Evolutionary conservation across 1,139 yeast species (phyloP), one percentile per base, ranked within the genome.

Genomic region (Geotrichum klebahnii): DNA sequence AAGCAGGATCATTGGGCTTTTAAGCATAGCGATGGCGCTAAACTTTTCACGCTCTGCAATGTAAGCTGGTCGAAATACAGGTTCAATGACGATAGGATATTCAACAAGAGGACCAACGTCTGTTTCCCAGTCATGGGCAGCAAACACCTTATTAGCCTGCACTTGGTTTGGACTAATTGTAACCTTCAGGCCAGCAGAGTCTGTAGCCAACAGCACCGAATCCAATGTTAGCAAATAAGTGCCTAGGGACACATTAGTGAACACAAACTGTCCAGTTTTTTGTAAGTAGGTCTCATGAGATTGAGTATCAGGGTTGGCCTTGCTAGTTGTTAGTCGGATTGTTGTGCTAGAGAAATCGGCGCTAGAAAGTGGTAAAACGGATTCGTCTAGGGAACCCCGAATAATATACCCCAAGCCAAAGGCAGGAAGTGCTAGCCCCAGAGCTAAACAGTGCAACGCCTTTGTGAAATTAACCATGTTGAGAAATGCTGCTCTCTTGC

Each of bases 1-100:
- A 59, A 70, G 53, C 35, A 68, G 55, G 57, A 70, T 68, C 65
- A 67, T 67, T 10, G 73, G 73, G 50, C 63, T 64, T 55, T 62
- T 63, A 47, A 69, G 44, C 62, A 70, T 65, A 26, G 55, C 55
- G 24, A 64, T 42, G 3, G 68, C 50, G 38, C 67, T 64, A 51
- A 70, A 70, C 22, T 59, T 57, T 28, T 66, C 67, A 6, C 72
- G 57, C 20, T 58, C 57, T 19, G 55, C 58, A 22, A 63, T 51
- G 35, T 61, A 60, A 9, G 52, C 42, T 9, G 56, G 52, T 36
- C 61, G 48, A 2, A 35, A 29, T 12, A 61, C 31, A 3, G 61
- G 61, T 2, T 50, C 50, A 22, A 61, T 44, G 16, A 54, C 55
- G 26, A 67, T 48, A 1, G 72, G 72, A 40, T 57, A 60, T 9